phyloP scores from a whole-genome alignment of 2,329 filamentous ascomycete species.

The Fusarium pilosicola region DNA sequence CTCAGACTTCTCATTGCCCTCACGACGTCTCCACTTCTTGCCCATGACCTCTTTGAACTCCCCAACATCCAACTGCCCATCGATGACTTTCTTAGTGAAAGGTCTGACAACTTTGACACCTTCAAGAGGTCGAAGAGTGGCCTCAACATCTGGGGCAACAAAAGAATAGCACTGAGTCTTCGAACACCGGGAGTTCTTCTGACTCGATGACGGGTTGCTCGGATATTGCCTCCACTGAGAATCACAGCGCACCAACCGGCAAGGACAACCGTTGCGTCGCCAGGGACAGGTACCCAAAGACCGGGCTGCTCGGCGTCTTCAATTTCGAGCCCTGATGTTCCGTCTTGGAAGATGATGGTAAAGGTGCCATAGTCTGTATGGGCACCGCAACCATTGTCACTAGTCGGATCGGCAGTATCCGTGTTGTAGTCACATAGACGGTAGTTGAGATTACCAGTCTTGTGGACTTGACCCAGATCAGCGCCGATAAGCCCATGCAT shows the following conservation, averaged over 20 bases:
- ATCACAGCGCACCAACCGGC: neutral
- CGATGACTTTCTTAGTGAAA: neutral
- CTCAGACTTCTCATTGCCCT: neutral
- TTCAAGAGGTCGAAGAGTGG: neutral
- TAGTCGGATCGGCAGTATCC: neutral
- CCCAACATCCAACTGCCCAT: neutral
- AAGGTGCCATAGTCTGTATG: conserved; percentile 4
- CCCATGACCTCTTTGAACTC: neutral
- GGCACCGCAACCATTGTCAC: neutral
- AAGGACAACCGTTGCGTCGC: conserved; percentile 4
- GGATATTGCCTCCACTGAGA: neutral
- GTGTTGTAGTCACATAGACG: neutral
- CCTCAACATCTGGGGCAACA: neutral
- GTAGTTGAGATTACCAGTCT: neutral
- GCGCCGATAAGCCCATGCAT: neutral
- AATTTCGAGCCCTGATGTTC: neutral
- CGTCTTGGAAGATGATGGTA: neutral
- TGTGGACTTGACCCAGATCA: neutral
- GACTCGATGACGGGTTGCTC: neutral
- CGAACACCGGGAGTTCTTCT: neutral
- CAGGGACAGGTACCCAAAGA: neutral
- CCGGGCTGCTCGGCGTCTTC: neutral
- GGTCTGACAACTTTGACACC: neutral
- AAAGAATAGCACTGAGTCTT: neutral
- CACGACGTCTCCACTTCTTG: neutral